phyloP scores from a whole-genome alignment of 2,329 filamentous ascomycete genomes.

The Fusarium illudens region DNA sequence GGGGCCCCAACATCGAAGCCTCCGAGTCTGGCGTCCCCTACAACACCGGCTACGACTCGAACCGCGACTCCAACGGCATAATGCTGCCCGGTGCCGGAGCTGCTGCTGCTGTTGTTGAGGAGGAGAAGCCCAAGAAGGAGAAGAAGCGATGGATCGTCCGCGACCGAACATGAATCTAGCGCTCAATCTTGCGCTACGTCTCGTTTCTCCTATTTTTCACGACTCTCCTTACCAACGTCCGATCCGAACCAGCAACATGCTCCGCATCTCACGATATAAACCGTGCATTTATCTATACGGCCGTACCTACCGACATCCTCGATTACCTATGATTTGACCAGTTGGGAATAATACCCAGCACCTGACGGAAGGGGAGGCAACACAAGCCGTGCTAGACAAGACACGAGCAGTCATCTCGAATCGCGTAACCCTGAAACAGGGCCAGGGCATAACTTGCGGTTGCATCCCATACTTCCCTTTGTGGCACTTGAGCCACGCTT shows the following conservation, averaged over 20 bases:
- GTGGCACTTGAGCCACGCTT: not conserved
- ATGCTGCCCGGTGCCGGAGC: constrained; percentile 34
- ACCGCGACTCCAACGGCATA: constrained; percentile 38
- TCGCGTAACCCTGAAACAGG: not conserved
- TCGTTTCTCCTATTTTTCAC: constrained; percentile 12
- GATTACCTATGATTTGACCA: constrained; percentile 16
- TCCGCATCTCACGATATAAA: constrained; percentile 33
- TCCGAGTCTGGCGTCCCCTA: constrained; percentile 40
- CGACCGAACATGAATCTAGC: constrained; percentile 50
- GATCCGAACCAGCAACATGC: constrained; percentile 9
- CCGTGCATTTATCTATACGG: constrained; percentile 33
- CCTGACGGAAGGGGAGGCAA: not conserved
- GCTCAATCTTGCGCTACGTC: not conserved
- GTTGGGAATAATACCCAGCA: constrained; percentile 4
- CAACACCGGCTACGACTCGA: constrained; percentile 40
- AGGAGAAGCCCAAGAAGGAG: constrained; percentile 47
- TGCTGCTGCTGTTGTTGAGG: constrained; percentile 13
- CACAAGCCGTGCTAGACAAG: not conserved
- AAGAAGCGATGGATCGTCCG: constrained; percentile 60
- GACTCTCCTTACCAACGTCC: constrained; percentile 18
- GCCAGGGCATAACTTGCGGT: not conserved
- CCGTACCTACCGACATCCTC: constrained; percentile 29
- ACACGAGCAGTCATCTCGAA: not conserved
- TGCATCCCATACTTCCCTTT: not conserved
- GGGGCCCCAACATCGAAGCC: constrained; percentile 46